Conservation (phyloP, 1,284 basidiomycete genomes). For the Ustilago vetiveriae region DNA sequence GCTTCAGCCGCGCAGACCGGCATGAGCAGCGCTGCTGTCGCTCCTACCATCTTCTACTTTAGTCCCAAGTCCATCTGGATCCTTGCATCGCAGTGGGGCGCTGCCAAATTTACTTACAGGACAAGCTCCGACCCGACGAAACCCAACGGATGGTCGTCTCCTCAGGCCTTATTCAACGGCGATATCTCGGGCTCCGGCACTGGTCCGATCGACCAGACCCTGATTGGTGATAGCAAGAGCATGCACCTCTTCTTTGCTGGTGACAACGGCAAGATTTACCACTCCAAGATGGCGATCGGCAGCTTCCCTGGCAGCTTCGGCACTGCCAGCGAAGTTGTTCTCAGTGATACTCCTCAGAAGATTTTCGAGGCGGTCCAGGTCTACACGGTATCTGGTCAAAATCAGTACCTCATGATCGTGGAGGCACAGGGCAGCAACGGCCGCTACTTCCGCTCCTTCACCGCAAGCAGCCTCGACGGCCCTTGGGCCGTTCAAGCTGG, state of each 20-base stretch:
- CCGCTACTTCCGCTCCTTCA: conserved; percentile 37
- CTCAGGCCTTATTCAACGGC: conserved; percentile 18
- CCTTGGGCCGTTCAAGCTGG: conserved; percentile 26
- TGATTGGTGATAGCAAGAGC: conserved; percentile 21
- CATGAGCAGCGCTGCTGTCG: conserved; percentile 12
- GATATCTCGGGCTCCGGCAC: conserved; percentile 3
- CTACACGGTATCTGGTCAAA: conserved; percentile 27
- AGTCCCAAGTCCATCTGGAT: conserved; percentile 16
- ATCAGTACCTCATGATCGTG: conserved; percentile 39
- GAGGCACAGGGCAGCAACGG: conserved; percentile 20
- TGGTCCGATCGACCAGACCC: conserved; percentile 32
- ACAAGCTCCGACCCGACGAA: conserved; percentile 23
- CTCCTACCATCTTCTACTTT: conserved; percentile 30
- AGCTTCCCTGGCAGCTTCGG: conserved; percentile 22
- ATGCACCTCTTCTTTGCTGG: conserved; percentile 34
- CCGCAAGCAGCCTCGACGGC: conserved; percentile 20
- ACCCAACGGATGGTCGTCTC: conserved; percentile 22
- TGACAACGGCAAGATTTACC: conserved; percentile 41
- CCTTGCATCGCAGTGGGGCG: conserved; percentile 27
- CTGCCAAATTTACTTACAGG: conserved; percentile 9
- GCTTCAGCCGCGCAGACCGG: conserved; percentile 24
- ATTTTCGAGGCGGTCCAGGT: conserved; percentile 35
- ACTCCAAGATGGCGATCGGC: conserved; percentile 24
- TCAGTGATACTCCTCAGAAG: conserved; percentile 16
- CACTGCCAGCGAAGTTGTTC: conserved; percentile 17